Conservation (phyloP, 2,329 filamentous ascomycete species). For the Diaporthe sp. region DNA sequence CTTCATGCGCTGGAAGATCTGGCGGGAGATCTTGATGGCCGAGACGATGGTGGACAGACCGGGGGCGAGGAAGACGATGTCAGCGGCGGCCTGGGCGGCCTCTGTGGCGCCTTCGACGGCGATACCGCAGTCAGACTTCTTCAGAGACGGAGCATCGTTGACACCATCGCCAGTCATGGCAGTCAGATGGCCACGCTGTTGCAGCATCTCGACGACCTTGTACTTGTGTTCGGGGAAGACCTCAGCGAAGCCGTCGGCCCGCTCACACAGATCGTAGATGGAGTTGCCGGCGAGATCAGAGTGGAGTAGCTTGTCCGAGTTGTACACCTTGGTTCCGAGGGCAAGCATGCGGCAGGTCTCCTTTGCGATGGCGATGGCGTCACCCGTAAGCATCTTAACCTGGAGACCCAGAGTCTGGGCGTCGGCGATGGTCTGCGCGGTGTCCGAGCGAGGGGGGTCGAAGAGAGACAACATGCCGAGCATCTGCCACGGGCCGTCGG, state of each 20-base stretch:
- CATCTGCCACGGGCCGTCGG: constrained; percentile 66
- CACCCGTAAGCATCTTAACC: constrained; percentile 86
- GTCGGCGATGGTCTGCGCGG: constrained; percentile 81
- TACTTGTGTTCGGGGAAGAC: constrained; percentile 83
- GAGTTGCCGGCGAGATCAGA: constrained; percentile 78
- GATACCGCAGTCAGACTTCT: constrained; percentile 80
- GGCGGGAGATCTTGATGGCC: constrained; percentile 78
- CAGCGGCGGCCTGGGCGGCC: constrained; percentile 77
- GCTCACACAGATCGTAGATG: constrained; percentile 80
- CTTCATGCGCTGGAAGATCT: constrained; percentile 85
- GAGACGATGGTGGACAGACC: constrained; percentile 78
- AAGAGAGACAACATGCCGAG: constrained; percentile 85
- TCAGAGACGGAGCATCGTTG: constrained; percentile 78
- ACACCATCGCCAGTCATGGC: constrained; percentile 82
- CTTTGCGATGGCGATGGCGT: constrained; percentile 82
- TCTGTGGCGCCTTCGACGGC: constrained; percentile 78
- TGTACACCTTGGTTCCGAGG: constrained; percentile 83
- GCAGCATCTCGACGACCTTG: constrained; percentile 80
- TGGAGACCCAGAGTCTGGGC: constrained; percentile 65
- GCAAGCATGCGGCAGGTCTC: constrained; percentile 86
- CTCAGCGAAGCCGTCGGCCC: constrained; percentile 78
- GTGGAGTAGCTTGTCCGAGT: constrained; percentile 80
- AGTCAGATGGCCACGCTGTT: constrained; percentile 76
- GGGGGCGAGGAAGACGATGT: constrained; percentile 80
- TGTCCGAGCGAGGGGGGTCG: constrained; percentile 82